Base-by-base conservation (phyloP, 1,284 basidiomycete genomes). In the Veloboletus limbatus region DNA sequence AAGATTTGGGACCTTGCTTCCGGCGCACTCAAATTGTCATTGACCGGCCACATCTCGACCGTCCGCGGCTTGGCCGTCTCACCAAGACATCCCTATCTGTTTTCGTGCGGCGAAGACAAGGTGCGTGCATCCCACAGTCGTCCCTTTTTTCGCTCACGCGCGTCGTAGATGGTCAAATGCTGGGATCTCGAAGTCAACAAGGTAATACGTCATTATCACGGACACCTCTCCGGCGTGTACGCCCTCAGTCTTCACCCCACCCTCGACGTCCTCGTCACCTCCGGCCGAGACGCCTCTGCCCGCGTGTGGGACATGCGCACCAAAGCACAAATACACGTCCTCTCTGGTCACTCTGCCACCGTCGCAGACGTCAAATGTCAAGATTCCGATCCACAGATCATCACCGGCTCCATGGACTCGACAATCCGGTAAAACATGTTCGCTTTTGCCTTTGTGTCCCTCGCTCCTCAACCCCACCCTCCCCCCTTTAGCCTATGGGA, bases 221-320 rank as follows among this genome's bases (percentile, higher is more conserved):
- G 96, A 2, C 96, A 99, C 68, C 79, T 97, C 28, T 97, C 94
- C 2, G 96, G 97, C 40, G 94, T 99, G 18, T 99, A 99, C 64
- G 76, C 90, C 0, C 75, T 97, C 47, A 81, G 85, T 28, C 73
- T 99, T 8, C 97, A 99, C 61, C 97, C 96, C 1, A 98, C 96
- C 0, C 82, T 99, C 33, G 96, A 99, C 60, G 76, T 99, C 0
- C 79, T 99, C 17, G 93, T 97, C 27, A 98, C 96, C 0, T 85
- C 90, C 4, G 96, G 97, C 35, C 85, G 96, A 58, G 97, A 99
- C 59, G 92, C 96, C 8, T 91, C 89, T 8, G 96, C 95, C 2
- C 84, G 97, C 48, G 95, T 97, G 0, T 99, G 96, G 96, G 96
- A 99, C 62, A 99, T 99, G 94, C 83, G 96, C 37, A 97, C 95